Conservation (phyloP, 164 flowering plant species). For the Cinnamomum chago region DNA sequence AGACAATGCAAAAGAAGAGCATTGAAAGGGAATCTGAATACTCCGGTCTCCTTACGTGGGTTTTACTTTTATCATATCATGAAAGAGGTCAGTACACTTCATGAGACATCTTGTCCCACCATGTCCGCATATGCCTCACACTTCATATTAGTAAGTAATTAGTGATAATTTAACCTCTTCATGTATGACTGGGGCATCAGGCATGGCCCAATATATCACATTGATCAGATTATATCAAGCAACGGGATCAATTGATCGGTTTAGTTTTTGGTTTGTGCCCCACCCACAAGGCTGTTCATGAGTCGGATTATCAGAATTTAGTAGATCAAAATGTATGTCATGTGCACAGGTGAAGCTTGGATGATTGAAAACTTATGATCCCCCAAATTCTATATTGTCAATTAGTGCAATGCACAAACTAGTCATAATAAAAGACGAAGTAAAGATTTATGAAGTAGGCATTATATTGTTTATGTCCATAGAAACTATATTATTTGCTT, state of each 20-base stretch:
- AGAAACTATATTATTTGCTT: too few relatives aligned
- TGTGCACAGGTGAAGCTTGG: too few relatives aligned
- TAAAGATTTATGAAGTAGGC: too few relatives aligned
- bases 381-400: too few relatives aligned
- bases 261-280: background rate
- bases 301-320: too few relatives aligned
- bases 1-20: background rate
- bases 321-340: too few relatives aligned
- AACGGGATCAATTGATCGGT: background rate
- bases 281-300: background rate
- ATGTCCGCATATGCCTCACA: constrained; percentile 22
- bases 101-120: constrained; percentile 22
- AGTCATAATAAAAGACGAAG: too few relatives aligned
- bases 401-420: too few relatives aligned
- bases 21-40: background rate
- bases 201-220: too few relatives aligned
- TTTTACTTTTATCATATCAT: constrained; percentile 3
- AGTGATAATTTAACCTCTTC: background rate
- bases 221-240: background rate
- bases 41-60: background rate
- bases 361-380: too few relatives aligned
- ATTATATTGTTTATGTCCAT: too few relatives aligned
- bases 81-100: constrained; percentile 10
- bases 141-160: constrained; percentile 5
- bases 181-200: too few relatives aligned